phyloP scores from a whole-genome alignment of 305 asterid genomes.

The Striga hermonthica region DNA sequence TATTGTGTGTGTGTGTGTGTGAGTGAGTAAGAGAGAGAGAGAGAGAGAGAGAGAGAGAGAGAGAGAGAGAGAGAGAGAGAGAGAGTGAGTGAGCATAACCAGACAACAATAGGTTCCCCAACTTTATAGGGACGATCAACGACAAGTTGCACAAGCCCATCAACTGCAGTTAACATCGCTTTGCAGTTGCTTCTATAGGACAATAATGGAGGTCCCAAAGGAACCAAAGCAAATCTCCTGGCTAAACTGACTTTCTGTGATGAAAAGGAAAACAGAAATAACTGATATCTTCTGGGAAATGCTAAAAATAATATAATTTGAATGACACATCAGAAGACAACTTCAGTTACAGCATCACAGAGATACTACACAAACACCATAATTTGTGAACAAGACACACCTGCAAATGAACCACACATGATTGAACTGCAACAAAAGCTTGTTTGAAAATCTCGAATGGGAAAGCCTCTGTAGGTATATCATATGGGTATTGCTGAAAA shows the following conservation, averaged over 20 bases:
- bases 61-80: slow-evolving; percentile 24
- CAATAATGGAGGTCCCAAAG: slow-evolving; percentile 85
- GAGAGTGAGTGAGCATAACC: slow-evolving; percentile 48
- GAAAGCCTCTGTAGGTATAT: slow-evolving; percentile 98
- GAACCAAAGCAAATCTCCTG: slow-evolving; percentile 93
- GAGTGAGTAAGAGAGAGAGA: neutral
- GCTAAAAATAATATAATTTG: slow-evolving; percentile 16
- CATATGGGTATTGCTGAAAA: slow-evolving; percentile 96
- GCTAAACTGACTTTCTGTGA: slow-evolving; percentile 95
- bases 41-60: slow-evolving; percentile 26
- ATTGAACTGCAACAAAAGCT: slow-evolving; percentile 98
- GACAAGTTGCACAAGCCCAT: slow-evolving; percentile 80
- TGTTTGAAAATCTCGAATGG: slow-evolving; percentile 92
- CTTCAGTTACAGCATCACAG: slow-evolving; percentile 12
- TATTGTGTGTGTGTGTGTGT: neutral
- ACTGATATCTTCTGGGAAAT: slow-evolving; percentile 13
- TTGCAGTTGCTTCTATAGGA: slow-evolving; percentile 93
- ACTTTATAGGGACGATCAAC: slow-evolving; percentile 77
- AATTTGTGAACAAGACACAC: slow-evolving; percentile 39
- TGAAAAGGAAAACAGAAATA: slow-evolving; percentile 30
- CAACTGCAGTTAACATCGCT: slow-evolving; percentile 84
- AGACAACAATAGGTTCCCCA: slow-evolving; percentile 87
- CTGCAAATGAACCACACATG: slow-evolving; percentile 99
- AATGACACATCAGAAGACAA: slow-evolving; percentile 20
- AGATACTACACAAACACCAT: slow-evolving; percentile 19